phyloP scores from a whole-genome alignment of 208 protist genomes.

The Wallacemonas sp. region DNA sequence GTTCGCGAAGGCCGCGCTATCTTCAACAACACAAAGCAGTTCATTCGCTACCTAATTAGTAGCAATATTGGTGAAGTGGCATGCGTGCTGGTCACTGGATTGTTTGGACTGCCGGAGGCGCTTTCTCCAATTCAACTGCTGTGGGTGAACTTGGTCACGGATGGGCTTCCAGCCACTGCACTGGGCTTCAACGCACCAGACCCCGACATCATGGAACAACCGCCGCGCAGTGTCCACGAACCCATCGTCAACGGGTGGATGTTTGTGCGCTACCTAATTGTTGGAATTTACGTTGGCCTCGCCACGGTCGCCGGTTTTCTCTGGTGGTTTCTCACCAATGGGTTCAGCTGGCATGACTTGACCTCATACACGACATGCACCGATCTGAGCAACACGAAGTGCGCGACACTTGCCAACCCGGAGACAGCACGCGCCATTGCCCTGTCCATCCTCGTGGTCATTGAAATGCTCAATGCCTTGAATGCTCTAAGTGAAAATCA shows the following conservation, averaged over 20 bases:
- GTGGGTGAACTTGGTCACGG: constrained; percentile 99
- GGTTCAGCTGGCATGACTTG: constrained; percentile 72
- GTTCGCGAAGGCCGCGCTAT: constrained; percentile 96
- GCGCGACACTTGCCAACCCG: constrained; percentile 54
- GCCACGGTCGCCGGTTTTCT: constrained; percentile 83
- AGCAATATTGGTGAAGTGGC: constrained; percentile 97
- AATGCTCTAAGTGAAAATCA: constrained; percentile 95
- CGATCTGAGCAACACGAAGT: constrained; percentile 53
- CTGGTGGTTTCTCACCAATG: constrained; percentile 85
- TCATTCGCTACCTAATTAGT: constrained; percentile 98
- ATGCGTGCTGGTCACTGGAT: constrained; percentile 79
- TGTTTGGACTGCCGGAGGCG: constrained; percentile 93
- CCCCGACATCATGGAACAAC: constrained; percentile 90
- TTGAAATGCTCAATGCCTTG: constrained; percentile 97
- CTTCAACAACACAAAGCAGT: constrained; percentile 98
- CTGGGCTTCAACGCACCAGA: constrained; percentile 94
- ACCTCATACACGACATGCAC: constrained; percentile 56
- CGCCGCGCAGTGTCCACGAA: constrained; percentile 80
- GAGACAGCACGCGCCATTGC: constrained; percentile 84
- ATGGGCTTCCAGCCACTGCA: constrained; percentile 97
- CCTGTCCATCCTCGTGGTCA: constrained; percentile 92
- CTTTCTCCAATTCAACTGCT: constrained; percentile 97
- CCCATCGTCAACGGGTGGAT: constrained; percentile 89
- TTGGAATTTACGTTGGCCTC: constrained; percentile 84
- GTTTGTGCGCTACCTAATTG: constrained; percentile 83